A percentile compares a stretch with the other conserved stretches of the same genome.
Conservation (phyloP, 176 grass and related monocot species). For the Zizania latifolia region DNA sequence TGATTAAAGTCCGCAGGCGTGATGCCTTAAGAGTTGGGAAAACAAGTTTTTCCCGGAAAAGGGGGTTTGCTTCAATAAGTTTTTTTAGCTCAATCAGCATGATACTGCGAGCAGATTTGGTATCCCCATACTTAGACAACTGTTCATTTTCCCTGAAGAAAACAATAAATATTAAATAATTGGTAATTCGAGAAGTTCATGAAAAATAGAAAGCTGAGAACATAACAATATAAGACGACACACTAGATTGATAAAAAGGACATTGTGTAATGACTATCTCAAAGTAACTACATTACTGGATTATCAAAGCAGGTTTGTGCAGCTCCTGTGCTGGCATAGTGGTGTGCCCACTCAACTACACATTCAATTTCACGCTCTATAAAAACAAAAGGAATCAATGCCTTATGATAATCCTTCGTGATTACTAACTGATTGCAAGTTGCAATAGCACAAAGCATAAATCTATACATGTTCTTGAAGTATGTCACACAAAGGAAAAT, state of each 20-base stretch:
- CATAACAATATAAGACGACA: not conserved
- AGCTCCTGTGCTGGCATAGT: not conserved
- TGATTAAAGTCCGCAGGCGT: conserved; percentile 86
- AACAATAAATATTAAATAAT: not conserved
- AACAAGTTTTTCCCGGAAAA: conserved; percentile 85
- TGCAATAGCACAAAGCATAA: not conserved
- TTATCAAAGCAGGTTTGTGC: not conserved
- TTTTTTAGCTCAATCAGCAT: conserved; percentile 97
- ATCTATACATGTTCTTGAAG: not conserved
- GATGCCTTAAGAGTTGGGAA: conserved; percentile 91
- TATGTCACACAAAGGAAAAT: conserved; percentile 2
- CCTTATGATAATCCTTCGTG: not conserved
- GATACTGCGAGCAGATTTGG: conserved; percentile 84
- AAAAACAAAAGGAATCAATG: not conserved
- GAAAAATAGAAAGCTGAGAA: conserved; percentile 1
- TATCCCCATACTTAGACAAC: conserved; percentile 89
- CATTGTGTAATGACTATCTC: not conserved
- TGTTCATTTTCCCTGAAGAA: conserved; percentile 94
- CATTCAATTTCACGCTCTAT: conserved; percentile 1
- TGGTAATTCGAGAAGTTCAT: not conserved
- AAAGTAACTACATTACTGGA: conserved; percentile 14
- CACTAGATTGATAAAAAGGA: conserved; percentile 1
- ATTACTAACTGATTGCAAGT: not conserved
- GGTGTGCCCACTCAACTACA: not conserved
- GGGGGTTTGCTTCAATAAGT: conserved; percentile 94